Percentiles rank a stretch among this genome's conserved stretches.
phyloP scores from a whole-genome alignment of 2,329 filamentous ascomycete genomes.

The Ophiognomonia clavigignenti-juglandacearum region DNA sequence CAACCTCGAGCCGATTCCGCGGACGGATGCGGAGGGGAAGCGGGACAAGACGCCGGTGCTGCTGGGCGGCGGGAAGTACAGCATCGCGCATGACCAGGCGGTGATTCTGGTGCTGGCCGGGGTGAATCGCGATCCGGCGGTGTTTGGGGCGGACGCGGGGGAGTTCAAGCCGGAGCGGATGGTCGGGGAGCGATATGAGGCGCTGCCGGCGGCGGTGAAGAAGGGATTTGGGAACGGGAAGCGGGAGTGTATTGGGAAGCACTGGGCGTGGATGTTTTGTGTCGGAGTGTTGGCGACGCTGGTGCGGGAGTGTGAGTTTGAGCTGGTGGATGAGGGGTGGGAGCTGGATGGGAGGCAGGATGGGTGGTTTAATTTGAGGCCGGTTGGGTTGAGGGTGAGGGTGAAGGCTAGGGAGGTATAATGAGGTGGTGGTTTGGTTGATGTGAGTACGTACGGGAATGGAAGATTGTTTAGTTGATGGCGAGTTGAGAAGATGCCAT shows the following conservation, averaged over 20 bases:
- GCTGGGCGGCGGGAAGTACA: constrained; percentile 43
- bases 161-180: constrained; percentile 44
- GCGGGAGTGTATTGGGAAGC: constrained; percentile 45
- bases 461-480: too few relatives aligned
- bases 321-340: constrained; percentile 35
- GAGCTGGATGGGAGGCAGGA: constrained; percentile 34
- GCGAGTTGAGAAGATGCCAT: too few relatives aligned
- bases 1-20: constrained; percentile 45
- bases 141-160: constrained; percentile 40
- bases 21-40: constrained; percentile 22
- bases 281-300: constrained; percentile 37
- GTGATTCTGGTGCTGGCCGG: constrained; percentile 46
- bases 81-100: constrained; percentile 42
- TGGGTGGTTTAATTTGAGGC: constrained; percentile 49
- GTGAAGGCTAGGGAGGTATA: constrained; percentile 31
- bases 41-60: constrained; percentile 38
- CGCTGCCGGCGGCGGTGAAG: constrained; percentile 39
- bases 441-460: too few relatives aligned
- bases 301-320: constrained; percentile 41
- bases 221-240: constrained; percentile 50
- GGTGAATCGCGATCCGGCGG: constrained; percentile 43
- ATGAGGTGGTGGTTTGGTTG: too few relatives aligned
- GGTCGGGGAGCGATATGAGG: constrained; percentile 39
- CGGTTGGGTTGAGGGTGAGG: constrained; percentile 39
- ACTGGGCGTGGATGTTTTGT: constrained; percentile 44